Percentiles rank a stretch among this genome's conserved stretches.
phyloP scores from a whole-genome alignment of 345 rosid genomes.

The Sapria himalayana region DNA sequence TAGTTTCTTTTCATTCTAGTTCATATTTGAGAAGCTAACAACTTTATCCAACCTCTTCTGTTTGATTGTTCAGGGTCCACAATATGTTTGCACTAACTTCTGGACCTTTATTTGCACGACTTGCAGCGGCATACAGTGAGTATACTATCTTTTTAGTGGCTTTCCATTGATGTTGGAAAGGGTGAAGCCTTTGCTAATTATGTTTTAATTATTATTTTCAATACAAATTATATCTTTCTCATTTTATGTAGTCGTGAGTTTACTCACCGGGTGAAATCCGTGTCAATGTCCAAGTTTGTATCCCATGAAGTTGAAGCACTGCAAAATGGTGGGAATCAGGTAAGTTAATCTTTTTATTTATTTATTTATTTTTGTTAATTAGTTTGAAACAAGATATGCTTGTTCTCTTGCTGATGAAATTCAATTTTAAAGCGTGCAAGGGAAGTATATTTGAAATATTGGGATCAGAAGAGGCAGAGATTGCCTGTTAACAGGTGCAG shows the following conservation, averaged over 20 bases:
- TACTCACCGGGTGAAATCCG: conserved; percentile 94
- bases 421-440: conserved; percentile 60
- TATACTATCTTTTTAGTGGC: conserved; percentile 7
- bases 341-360: too few species aligned
- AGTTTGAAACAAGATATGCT: conserved; percentile 4
- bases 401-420: conserved; percentile 10
- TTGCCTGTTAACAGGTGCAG: conserved; percentile 65
- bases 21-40: neutral
- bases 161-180: neutral
- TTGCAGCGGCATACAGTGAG: conserved; percentile 98
- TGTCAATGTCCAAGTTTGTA: conserved; percentile 90
- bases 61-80: conserved; percentile 65
- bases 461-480: conserved; percentile 81
- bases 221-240: conserved; percentile 4
- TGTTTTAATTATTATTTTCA: conserved; percentile 3
- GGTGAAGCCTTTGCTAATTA: conserved; percentile 3
- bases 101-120: conserved; percentile 86
- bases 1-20: neutral
- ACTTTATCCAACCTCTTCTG: conserved; percentile 3
- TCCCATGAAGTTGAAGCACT: conserved; percentile 91
- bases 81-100: conserved; percentile 79
- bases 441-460: conserved; percentile 57
- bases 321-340: conserved; percentile 98
- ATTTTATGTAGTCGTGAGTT: conserved; percentile 60
- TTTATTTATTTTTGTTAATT: too few species aligned